phyloP scores from a whole-genome alignment of 331 rosid species.

The Telfairia occidentalis region DNA sequence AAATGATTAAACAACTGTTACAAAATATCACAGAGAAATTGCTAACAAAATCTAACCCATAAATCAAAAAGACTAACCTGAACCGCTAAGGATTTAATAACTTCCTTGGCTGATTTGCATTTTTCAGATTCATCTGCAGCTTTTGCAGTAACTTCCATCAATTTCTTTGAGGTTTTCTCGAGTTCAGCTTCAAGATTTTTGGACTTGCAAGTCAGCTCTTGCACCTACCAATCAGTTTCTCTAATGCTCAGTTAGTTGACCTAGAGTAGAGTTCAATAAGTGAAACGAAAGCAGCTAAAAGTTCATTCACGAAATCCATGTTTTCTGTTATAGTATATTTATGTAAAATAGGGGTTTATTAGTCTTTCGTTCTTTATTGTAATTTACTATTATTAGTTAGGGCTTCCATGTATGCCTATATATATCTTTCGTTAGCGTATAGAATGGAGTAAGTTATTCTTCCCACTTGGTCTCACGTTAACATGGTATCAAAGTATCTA shows the following conservation, averaged over 20 bases:
- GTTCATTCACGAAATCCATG: neutral
- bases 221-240: constrained; percentile 43
- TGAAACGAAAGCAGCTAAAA: neutral
- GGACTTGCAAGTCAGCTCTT: constrained; percentile 58
- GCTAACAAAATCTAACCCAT: neutral
- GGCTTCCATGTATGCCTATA: too few relatives aligned
- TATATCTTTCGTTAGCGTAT: too few relatives aligned
- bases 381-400: too few relatives aligned
- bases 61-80: constrained; percentile 46
- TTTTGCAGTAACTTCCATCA: constrained; percentile 63
- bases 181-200: constrained; percentile 71
- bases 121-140: constrained; percentile 80
- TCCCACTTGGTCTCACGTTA: too few relatives aligned
- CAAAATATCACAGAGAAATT: neutral
- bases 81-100: constrained; percentile 61
- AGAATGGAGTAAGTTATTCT: too few relatives aligned
- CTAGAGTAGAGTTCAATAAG: neutral
- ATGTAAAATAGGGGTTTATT: too few relatives aligned
- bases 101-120: constrained; percentile 82
- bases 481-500: too few relatives aligned
- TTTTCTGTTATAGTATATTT: too few relatives aligned
- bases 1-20: neutral
- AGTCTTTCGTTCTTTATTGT: too few relatives aligned
- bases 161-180: constrained; percentile 51
- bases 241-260: constrained; percentile 7